Base-by-base conservation (phyloP, 78 protist species). In the Dictyostelium intermedium region DNA sequence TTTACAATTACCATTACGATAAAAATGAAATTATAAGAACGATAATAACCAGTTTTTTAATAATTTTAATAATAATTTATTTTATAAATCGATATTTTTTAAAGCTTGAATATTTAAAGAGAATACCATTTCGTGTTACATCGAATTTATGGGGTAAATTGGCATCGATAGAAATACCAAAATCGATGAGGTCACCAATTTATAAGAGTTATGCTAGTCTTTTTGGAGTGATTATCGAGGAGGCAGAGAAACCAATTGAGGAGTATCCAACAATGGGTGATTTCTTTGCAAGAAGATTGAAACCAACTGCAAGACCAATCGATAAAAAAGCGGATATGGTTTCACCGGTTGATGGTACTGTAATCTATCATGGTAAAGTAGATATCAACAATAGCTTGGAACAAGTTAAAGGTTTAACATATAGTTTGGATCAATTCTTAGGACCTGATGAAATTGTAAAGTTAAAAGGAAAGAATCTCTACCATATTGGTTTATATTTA, bases 381-480 rank as follows among this genome's bases (percentile, higher is more conserved):
- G 74, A 76, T 9, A 78, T 37, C 1, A 50, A 50, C 14, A 86
- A 94, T 69, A 27, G 83, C 2, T 5, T 94, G 18, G 96, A 94
- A 70, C 96, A 94, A 45, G 93, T 87, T 87, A 94, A 94, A 69
- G 96, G 96, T n/a, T 16, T 94, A 61, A 77, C 72, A 16, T 94
- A 94, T 45, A 41, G 82, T 2, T 47, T 93, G 13, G 35, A 61
- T 0, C 83, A 93, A 23, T 93, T 93, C 32, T 74, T 93, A 7
- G 96, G 96, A 27, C 81, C 82, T 7, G 61, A 83, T 16, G 87
- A 80, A 25, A 30, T 70, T 34, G 30, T 2, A 11, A 3, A 11
- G n/a, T 8, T 92, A 39, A 35, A 92, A 45, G 85, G 69, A 34
- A 86, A 84, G 85, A 94, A 94, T 39, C 81, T 94, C 27, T 94